Evolutionary conservation across 116 monocot species (phyloP).

Genomic region (Papilionanthe hybrid): DNA sequence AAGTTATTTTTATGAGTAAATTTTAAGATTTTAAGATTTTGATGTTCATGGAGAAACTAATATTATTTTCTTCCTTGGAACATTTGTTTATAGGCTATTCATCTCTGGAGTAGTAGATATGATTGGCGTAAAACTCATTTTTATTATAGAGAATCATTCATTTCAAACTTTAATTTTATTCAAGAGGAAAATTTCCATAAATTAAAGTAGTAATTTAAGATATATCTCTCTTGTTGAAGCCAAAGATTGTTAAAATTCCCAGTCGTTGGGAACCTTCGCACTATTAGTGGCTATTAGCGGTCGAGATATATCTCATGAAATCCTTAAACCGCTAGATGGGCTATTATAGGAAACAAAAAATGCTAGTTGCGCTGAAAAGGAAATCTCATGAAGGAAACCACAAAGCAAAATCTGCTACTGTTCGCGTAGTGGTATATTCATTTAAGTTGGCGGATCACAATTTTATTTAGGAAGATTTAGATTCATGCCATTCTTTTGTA

Average conservation of each 20-base stretch:
- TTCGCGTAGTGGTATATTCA: too few relatives aligned
- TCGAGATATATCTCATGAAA: not conserved
- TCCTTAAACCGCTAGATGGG: not conserved
- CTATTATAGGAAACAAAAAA: not conserved
- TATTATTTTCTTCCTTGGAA: not conserved
- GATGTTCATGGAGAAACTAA: too few relatives aligned
- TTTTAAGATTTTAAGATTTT: too few relatives aligned
- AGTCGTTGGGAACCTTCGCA: not conserved
- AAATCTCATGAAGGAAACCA: not conserved
- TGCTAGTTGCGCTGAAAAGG: not conserved
- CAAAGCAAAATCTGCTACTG: too few relatives aligned
- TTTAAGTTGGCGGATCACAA: too few relatives aligned
- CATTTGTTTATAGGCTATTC: not conserved
- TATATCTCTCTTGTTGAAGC: not conserved
- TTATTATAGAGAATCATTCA: not conserved
- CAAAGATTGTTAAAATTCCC: not conserved
- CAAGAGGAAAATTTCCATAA: not conserved
- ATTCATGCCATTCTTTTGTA: too few relatives aligned
- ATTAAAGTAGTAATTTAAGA: not conserved
- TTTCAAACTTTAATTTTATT: not conserved
- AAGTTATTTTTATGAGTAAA: too few relatives aligned
- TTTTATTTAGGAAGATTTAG: too few relatives aligned
- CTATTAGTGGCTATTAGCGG: too few relatives aligned
- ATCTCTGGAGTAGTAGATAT: not conserved
- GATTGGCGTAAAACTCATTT: not conserved